Conservation (phyloP, 495 filamentous ascomycete species). For the Penicillium flavigenum region DNA sequence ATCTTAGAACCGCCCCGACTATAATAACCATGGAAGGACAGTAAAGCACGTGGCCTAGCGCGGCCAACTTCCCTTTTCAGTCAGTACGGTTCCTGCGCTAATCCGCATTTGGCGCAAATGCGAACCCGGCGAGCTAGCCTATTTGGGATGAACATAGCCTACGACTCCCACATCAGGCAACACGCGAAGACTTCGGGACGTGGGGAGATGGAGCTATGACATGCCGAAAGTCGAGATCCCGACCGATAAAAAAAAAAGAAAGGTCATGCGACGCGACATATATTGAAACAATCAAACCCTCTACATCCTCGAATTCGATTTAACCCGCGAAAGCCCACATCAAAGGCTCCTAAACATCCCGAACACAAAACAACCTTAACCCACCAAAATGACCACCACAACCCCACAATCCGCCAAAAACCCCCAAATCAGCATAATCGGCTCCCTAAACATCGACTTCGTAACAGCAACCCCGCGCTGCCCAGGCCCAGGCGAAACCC, state of each 20-base stretch:
- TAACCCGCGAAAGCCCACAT: too few species aligned
- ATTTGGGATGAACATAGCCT: constrained; percentile 5
- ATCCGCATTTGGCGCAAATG: neutral
- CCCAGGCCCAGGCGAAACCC: constrained; percentile 27
- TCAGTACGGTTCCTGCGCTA: constrained; percentile 2
- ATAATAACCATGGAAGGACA: too few species aligned
- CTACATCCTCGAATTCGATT: neutral
- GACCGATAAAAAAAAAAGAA: neutral
- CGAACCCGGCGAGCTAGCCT: neutral
- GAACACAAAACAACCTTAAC: neutral
- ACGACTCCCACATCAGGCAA: constrained; percentile 5
- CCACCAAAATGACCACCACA: constrained; percentile 9
- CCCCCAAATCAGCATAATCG: constrained; percentile 26
- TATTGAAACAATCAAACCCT: neutral
- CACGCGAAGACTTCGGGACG: neutral
- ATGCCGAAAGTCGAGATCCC: constrained; percentile 5
- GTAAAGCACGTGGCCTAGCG: neutral
- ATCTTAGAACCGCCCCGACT: too few species aligned
- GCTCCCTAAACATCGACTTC: constrained; percentile 33
- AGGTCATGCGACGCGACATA: neutral
- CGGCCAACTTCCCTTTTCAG: neutral
- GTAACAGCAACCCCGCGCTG: constrained; percentile 29
- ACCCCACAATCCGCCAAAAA: constrained; percentile 1
- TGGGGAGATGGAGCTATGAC: neutral
- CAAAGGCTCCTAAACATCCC: neutral